A percentile compares a stretch with the other conserved stretches of the same genome.
phyloP scores from a whole-genome alignment of 805 yeast species.

The Starmerella etchellsii region DNA sequence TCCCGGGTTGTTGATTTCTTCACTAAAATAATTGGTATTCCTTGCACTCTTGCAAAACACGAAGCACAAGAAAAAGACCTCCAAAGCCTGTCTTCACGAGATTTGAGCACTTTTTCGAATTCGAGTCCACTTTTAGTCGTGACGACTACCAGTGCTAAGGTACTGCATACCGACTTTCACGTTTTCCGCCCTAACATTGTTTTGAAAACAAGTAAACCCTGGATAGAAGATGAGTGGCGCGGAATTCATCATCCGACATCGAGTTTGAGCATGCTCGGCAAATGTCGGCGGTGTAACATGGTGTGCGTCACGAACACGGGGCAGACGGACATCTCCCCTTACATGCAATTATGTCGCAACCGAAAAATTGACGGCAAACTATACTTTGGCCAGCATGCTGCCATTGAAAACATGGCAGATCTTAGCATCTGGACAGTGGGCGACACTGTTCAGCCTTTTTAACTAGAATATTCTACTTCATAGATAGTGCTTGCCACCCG shows the following conservation, averaged over 20 bases:
- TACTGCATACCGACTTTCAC: slow-evolving; percentile 10
- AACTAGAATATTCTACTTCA: too few species aligned
- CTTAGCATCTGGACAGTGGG: not conserved
- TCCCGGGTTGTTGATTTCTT: slow-evolving; percentile 25
- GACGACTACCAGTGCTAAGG: slow-evolving; percentile 25
- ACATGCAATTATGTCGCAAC: slow-evolving; percentile 26
- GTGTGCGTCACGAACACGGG: slow-evolving; percentile 33
- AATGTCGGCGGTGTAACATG: slow-evolving; percentile 36
- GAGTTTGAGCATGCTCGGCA: slow-evolving; percentile 19
- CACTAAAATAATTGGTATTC: slow-evolving; percentile 23
- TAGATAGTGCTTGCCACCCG: too few species aligned
- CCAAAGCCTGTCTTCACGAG: too few species aligned
- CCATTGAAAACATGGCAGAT: not conserved
- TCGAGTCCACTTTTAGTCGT: slow-evolving; percentile 32
- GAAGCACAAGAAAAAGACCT: not conserved
- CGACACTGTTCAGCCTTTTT: not conserved
- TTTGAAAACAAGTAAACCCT: slow-evolving; percentile 24
- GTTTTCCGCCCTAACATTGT: slow-evolving; percentile 33
- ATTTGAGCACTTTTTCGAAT: slow-evolving; percentile 25
- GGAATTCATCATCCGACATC: slow-evolving; percentile 8
- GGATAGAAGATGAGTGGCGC: slow-evolving; percentile 33
- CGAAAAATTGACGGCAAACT: slow-evolving; percentile 31
- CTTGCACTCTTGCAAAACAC: slow-evolving; percentile 30
- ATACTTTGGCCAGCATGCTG: slow-evolving; percentile 29
- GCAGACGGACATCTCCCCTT: slow-evolving; percentile 26